Conservation (phyloP, 2,329 filamentous ascomycete genomes). For the Teratosphaeria gauchensis region DNA sequence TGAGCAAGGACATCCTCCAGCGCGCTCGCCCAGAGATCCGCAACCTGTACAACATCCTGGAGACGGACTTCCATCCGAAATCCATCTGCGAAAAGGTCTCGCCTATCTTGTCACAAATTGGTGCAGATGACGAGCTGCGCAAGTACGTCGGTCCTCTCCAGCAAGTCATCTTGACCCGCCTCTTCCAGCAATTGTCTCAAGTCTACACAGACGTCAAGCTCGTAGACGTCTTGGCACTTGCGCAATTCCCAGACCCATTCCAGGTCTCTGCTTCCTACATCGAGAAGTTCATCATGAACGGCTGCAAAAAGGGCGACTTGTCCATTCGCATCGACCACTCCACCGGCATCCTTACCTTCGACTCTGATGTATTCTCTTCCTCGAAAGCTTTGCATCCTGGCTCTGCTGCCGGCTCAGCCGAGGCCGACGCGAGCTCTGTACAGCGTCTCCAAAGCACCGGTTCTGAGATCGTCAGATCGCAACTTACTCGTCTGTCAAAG, state of each 20-base stretch:
- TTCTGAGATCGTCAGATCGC: slow-evolving; percentile 91
- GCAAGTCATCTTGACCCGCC: slow-evolving; percentile 93
- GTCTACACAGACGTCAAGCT: slow-evolving; percentile 98
- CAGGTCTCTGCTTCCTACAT: slow-evolving; percentile 83
- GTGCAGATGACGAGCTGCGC: slow-evolving; percentile 88
- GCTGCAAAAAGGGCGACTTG: slow-evolving; percentile 98
- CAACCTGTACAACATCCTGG: slow-evolving; percentile 95
- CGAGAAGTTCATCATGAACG: slow-evolving; percentile 99
- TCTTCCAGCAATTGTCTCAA: slow-evolving; percentile 98
- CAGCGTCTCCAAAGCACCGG: slow-evolving; percentile 96
- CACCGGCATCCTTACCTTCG: slow-evolving; percentile 89
- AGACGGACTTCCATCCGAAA: slow-evolving; percentile 97
- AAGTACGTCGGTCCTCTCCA: slow-evolving; percentile 93
- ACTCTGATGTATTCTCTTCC: slow-evolving; percentile 96
- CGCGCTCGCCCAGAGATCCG: slow-evolving; percentile 89
- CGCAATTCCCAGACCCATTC: slow-evolving; percentile 93
- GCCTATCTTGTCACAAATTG: slow-evolving; percentile 88
- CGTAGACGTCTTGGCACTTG: slow-evolving; percentile 83
- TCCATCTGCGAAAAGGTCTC: slow-evolving; percentile 99
- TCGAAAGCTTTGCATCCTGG: slow-evolving; percentile 84
- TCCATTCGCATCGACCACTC: slow-evolving; percentile 94
- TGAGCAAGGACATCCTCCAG: slow-evolving; percentile 89
- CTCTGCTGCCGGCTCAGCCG: slow-evolving; percentile 75
- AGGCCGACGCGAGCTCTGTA: slow-evolving; percentile 72
- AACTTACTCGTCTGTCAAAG: slow-evolving; percentile 84